phyloP scores from a whole-genome alignment of 1,284 basidiomycete genomes.

The Cryptococcus sp. region DNA sequence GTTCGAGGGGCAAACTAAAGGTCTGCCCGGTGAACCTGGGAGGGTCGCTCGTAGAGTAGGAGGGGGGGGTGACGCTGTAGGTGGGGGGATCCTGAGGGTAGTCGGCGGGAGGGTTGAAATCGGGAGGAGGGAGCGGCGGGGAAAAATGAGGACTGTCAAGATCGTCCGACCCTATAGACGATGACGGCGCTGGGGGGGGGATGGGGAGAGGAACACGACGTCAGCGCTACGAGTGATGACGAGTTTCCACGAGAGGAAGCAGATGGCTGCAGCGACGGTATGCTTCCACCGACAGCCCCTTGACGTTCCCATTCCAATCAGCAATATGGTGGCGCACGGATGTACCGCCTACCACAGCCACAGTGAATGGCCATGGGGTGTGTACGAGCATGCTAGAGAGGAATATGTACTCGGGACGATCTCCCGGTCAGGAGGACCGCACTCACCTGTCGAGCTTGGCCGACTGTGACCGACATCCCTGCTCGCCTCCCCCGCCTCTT shows the following conservation, averaged over 20 bases:
- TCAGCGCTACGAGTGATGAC: no score
- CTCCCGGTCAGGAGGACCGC: no score
- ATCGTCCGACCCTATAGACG: not conserved
- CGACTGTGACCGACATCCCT: no score
- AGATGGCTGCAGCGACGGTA: not conserved
- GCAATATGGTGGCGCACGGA: no score
- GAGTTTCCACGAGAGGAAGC: no score
- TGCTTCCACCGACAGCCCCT: not conserved
- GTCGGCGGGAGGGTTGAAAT: slow-evolving; percentile 42
- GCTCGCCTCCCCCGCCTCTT: no score
- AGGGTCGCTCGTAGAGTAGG: slow-evolving; percentile 9
- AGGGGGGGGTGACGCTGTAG: slow-evolving; percentile 18
- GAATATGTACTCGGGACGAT: no score
- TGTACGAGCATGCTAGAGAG: no score
- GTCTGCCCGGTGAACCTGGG: not conserved
- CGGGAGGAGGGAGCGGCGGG: slow-evolving; percentile 34
- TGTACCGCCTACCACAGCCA: no score
- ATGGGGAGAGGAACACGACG: not conserved
- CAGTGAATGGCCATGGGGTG: no score
- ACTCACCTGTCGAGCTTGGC: no score
- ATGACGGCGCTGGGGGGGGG: not conserved
- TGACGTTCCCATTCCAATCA: no score
- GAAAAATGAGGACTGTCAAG: not conserved
- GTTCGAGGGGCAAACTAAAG: not conserved
- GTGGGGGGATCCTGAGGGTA: slow-evolving; percentile 18